Evolutionary conservation across 768 basidiomycete species (phyloP).

Genomic region (Krasilnikovozyma curviuscula): DNA sequence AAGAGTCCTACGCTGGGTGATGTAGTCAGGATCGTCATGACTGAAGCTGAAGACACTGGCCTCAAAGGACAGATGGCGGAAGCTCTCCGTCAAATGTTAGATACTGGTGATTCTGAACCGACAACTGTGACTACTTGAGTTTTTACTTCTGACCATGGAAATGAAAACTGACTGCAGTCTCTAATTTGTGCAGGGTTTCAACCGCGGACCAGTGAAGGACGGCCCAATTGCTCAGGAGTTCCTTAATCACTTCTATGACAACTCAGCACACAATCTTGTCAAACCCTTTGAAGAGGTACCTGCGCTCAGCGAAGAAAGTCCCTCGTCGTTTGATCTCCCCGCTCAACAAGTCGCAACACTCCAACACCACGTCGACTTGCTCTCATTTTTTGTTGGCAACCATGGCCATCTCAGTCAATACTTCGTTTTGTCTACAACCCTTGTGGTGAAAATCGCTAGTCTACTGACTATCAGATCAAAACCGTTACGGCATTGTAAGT

Average conservation of each 20-base stretch:
- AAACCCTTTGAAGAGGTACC: constrained; percentile 58
- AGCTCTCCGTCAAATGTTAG: constrained; percentile 60
- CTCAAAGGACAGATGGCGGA: constrained; percentile 83
- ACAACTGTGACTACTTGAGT: background rate
- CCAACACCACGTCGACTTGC: constrained; percentile 73
- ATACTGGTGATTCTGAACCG: constrained; percentile 32
- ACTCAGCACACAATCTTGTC: constrained; percentile 53
- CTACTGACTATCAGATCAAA: constrained; percentile 71
- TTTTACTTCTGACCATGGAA: background rate
- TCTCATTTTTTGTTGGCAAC: constrained; percentile 70
- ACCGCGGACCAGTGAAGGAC: constrained; percentile 30
- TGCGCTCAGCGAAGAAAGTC: too few relatives aligned
- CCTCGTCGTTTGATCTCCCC: too few relatives aligned
- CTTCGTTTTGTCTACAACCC: constrained; percentile 61
- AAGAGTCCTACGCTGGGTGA: background rate
- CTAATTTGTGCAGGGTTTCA: constrained; percentile 10
- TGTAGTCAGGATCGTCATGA: too few relatives aligned
- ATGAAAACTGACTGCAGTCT: background rate
- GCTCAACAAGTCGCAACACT: too few relatives aligned
- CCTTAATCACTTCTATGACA: constrained; percentile 80
- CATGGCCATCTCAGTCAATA: constrained; percentile 85
- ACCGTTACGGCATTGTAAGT: constrained; percentile 72
- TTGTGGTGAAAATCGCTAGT: constrained; percentile 52
- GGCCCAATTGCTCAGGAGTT: constrained; percentile 73
- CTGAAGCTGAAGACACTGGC: constrained; percentile 35